Conservation (phyloP, 306 rosid genomes). For the Begonia fuchsioides region DNA sequence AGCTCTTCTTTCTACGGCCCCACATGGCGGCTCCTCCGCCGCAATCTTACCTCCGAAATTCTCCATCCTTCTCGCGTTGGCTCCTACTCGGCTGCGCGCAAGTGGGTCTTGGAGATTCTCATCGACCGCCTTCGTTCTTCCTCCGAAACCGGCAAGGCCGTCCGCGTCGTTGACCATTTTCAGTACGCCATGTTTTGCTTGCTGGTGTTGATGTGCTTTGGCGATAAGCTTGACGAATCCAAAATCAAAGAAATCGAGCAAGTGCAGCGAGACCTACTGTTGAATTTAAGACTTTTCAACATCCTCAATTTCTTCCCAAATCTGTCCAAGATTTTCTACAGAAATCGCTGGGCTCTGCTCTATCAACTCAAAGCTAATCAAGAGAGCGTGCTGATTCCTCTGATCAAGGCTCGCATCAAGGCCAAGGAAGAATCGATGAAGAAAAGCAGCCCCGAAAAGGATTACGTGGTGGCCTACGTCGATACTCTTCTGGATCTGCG, state of each 20-base stretch:
- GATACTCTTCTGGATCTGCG: conserved; percentile 7
- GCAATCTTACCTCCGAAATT: conserved; percentile 6
- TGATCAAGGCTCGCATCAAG: neutral
- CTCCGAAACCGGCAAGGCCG: neutral
- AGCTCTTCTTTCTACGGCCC: neutral
- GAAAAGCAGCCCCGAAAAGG: neutral
- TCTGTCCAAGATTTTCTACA: neutral
- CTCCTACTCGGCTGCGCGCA: neutral
- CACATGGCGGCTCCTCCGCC: conserved; percentile 8
- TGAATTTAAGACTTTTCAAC: neutral
- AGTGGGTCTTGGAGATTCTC: conserved; percentile 10
- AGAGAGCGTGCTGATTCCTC: neutral
- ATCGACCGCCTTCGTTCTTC: neutral
- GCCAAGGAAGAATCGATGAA: neutral
- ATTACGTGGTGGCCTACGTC: neutral
- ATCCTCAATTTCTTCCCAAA: conserved; percentile 3
- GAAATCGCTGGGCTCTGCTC: conserved; percentile 1
- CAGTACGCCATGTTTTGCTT: conserved; percentile 8
- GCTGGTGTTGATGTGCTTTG: conserved; percentile 7
- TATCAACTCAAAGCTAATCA: neutral
- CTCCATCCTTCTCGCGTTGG: conserved; percentile 1
- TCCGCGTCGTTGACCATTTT: neutral
- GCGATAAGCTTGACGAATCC: neutral
- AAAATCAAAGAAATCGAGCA: neutral
- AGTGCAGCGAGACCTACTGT: neutral